Evolutionary conservation across 78 protist species (phyloP), one percentile per base, ranked within the genome.

Genomic region (Anaeramoeba flamelloides): DNA sequence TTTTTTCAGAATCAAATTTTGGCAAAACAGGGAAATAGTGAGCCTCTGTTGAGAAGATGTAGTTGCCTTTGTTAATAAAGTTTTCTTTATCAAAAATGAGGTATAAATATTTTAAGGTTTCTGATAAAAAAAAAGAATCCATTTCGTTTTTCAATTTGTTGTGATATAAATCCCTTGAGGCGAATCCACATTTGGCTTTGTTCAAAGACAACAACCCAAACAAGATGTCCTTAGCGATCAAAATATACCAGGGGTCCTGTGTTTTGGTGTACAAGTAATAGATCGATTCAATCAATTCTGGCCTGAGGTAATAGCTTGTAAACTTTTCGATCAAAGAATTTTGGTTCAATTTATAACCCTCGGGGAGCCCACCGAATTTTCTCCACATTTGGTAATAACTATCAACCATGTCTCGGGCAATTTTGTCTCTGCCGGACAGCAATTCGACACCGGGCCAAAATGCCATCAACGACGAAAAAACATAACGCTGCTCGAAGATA

Each of bases 371-470:
- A 17, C 91, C 90, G 76, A 36, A 89, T 32, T 41, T 3, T 77
- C 85, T 30, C 93, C 92, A 92, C 17, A 91, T 74, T 2, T 39
- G 0, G 41, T 81, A 79, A 64, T 75, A 82, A 22, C 83, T 86
- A 4, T 39, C 76, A 31, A 39, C 36, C 0, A 88, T 86, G 12
- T 0, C 12, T 32, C 3, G 65, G 17, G 92, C 92, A 32, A 26
- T 77, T 3, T 0, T 77, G 2, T 80, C 41, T 39, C 89, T 83
- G 22, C 92, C 92, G 22, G 0, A 64, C 17, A 87, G 80, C 36
- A 31, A 78, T 38, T 86, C 92, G 78, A 90, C 0, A 39, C 95
- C 94, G 0, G 95, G 95, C 90, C 89, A 91, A 41, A 91, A 92
- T 37, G 89, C 74, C 33, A 33, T 34, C 12, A 83, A 65, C 36